Percentiles rank a stretch among this genome's conserved stretches.
phyloP scores from a whole-genome alignment of 805 yeast genomes.

The Barnettozyma salicaria region DNA sequence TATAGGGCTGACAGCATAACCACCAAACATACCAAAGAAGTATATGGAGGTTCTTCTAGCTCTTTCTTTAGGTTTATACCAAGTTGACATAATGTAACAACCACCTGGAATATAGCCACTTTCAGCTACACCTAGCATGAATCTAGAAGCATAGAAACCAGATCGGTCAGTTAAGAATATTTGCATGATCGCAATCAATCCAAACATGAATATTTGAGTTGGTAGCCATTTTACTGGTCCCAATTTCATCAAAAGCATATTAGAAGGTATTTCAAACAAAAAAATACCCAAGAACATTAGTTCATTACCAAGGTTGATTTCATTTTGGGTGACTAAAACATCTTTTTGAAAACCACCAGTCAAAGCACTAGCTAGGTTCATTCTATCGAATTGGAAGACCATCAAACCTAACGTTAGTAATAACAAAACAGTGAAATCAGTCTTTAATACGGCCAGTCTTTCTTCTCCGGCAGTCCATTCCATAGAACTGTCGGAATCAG shows the following conservation, averaged over 20 bases:
- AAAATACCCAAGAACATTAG: slow-evolving; percentile 46
- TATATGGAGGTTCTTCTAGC: slow-evolving; percentile 47
- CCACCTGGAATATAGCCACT: slow-evolving; percentile 56
- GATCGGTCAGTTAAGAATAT: slow-evolving; percentile 34
- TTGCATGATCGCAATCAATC: slow-evolving; percentile 48
- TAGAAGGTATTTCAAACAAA: slow-evolving; percentile 56
- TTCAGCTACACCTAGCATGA: slow-evolving; percentile 46
- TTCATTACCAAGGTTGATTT: slow-evolving; percentile 53
- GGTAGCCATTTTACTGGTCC: slow-evolving; percentile 63
- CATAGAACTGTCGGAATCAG: not conserved
- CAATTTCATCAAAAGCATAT: slow-evolving; percentile 48
- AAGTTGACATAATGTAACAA: slow-evolving; percentile 60
- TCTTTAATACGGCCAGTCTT: slow-evolving; percentile 37
- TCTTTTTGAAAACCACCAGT: slow-evolving; percentile 49
- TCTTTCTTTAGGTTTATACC: slow-evolving; percentile 48
- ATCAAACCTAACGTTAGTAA: slow-evolving; percentile 52
- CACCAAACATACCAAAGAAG: slow-evolving; percentile 47
- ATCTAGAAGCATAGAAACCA: slow-evolving; percentile 42
- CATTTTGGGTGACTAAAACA: slow-evolving; percentile 42
- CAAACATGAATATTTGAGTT: slow-evolving; percentile 48
- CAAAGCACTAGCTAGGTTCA: slow-evolving; percentile 48
- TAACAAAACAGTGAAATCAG: slow-evolving; percentile 47
- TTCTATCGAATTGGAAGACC: slow-evolving; percentile 51
- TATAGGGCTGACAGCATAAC: slow-evolving; percentile 38
- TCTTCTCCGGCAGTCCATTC: slow-evolving; percentile 48